Evolutionary conservation across 495 filamentous ascomycete genomes (phyloP).

Genomic region (Trichoderma erinaceum): DNA sequence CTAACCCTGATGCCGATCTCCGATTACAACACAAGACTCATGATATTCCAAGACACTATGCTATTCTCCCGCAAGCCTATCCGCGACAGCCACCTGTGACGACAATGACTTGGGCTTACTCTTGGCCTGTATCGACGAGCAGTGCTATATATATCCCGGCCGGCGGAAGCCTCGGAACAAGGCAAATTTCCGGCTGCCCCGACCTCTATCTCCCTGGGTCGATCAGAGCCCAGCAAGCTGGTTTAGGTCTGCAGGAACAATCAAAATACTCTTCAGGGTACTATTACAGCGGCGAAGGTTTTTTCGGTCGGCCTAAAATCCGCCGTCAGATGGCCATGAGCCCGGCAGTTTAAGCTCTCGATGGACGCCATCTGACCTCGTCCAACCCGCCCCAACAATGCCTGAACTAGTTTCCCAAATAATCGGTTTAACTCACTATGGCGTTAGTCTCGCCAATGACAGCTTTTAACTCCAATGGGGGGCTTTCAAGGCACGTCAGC

Average conservation of each 20-base stretch:
- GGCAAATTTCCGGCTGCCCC: not conserved
- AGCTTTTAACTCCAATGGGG: too few relatives aligned
- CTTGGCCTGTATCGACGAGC: not conserved
- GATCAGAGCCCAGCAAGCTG: conserved; percentile 3
- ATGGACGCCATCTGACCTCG: conserved; percentile 1
- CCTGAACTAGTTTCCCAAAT: not conserved
- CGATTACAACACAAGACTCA: too few relatives aligned
- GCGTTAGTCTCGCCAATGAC: too few relatives aligned
- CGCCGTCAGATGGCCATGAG: conserved; percentile 5
- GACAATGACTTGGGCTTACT: conserved; percentile 7
- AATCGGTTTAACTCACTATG: not conserved
- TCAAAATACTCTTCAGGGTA: not conserved
- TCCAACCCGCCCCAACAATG: not conserved
- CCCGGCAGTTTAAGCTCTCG: not conserved
- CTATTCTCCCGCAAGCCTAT: not conserved
- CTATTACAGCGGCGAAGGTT: too few relatives aligned
- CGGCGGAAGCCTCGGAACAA: conserved; percentile 8
- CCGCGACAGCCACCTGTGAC: conserved; percentile 7
- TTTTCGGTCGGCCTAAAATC: conserved; percentile 1
- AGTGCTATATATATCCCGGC: conserved; percentile 4
- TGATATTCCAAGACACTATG: too few relatives aligned
- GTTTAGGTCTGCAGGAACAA: not conserved
- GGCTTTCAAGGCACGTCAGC: too few relatives aligned
- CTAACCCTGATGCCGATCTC: too few relatives aligned
- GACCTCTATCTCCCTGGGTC: not conserved